Base-by-base conservation (phyloP, 345 rosid species). In the Streptanthus diversifolius region DNA sequence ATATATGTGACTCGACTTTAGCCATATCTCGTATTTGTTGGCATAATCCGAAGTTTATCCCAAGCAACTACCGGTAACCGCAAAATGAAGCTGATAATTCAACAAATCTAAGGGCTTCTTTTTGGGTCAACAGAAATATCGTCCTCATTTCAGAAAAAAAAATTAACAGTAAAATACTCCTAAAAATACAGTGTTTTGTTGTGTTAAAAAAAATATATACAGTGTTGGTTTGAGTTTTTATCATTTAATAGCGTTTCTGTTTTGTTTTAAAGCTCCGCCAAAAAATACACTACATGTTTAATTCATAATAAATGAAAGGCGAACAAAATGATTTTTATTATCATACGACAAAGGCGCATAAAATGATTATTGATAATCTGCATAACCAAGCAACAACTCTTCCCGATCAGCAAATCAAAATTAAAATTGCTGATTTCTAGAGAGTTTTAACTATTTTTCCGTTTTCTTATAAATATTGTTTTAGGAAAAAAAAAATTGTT, bases 11-110 rank as follows among this genome's bases (percentile, higher is more conserved):
- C 5, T 32, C 17, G 65, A 69, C 45, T 45, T n/a, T 8, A 57
- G 10, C 27, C 18, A 15, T n/a, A 41, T 29, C 22, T 69, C 24
- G 17, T 44, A 10, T n/a, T 44, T n/a, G 14, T 8, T 45, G 51
- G 51, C 24, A 45, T 30, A 40, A 41, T 55, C 21, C 52, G 29
- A 68, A 56, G 24, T n/a, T 70, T 70, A 45, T 44, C 9, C 56
- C 33, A 51, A 2, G 8, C 54, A 10, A 44, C 51, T 45, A 45
- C 49, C 7, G 24, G 24, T 18, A 10, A 17, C 11, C 12, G 51
- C 51, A 45, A 17, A 45, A 44, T 17, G 51, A 44, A 41, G 47
- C n/a, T n/a, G n/a, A n/a, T n/a, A n/a, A n/a, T n/a, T n/a, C n/a
- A n/a, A n/a, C n/a, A n/a, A n/a, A n/a, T n/a, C n/a, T n/a, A n/a